These are phyloP conservation scores for Tubosaeta sp. DNA, from an alignment of 768 basidiomycete genomes.

Conservation along the genomic window DNA sequence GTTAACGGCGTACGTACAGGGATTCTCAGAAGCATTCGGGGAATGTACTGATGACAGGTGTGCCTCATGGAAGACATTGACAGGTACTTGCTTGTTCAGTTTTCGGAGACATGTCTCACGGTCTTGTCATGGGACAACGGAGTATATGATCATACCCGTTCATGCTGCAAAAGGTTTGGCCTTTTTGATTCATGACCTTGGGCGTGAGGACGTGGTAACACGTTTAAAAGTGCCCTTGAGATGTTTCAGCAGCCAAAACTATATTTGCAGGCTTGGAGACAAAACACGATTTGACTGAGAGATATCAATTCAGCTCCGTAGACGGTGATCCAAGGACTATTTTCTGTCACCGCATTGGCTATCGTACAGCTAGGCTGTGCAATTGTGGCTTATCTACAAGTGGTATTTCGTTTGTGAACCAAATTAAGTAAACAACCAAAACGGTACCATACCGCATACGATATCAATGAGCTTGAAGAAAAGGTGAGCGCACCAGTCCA, in stretches of 20 bases:
- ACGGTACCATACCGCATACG: neutral
- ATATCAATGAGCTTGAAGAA: conserved; percentile 52
- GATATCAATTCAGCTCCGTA: too few species aligned
- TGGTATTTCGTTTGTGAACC: too few species aligned
- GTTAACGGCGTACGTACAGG: neutral
- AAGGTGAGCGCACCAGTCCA: conserved; percentile 33
- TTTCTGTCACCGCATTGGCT: too few species aligned
- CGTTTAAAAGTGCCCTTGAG: neutral
- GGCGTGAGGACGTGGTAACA: neutral
- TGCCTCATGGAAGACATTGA: too few species aligned
- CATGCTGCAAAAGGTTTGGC: too few species aligned
- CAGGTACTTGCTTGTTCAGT: neutral
- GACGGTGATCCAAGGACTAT: too few species aligned
- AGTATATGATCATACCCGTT: too few species aligned
- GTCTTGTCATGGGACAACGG: neutral
- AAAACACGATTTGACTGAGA: too few species aligned
- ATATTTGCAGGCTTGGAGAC: too few species aligned
- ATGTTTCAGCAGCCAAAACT: neutral
- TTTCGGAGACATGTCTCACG: neutral
- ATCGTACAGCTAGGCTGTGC: too few species aligned
- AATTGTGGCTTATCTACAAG: too few species aligned
- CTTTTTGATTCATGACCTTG: neutral
- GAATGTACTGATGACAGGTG: too few species aligned
- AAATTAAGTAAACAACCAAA: conserved; percentile 7
- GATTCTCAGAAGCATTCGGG: neutral